Conservation (phyloP, 179 eudicot genomes). For the Actinidia arguta region DNA sequence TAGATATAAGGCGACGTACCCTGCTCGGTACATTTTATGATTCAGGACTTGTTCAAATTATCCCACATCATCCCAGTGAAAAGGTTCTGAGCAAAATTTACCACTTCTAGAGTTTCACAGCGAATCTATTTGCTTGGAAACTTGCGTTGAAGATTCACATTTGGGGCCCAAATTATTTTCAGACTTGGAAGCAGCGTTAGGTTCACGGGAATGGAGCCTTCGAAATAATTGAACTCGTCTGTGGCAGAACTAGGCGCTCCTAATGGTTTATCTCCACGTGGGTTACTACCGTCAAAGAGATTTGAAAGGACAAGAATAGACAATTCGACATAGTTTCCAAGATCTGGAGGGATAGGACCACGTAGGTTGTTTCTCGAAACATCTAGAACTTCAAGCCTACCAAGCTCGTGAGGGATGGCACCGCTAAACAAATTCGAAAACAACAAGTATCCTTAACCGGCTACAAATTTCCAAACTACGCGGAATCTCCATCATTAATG, state of each 20-base stretch:
- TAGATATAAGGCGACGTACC: too few species aligned
- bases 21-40: too few species aligned
- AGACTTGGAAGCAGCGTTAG: conserved; percentile 34
- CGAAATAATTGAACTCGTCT: conserved; percentile 29
- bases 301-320: conserved; percentile 59
- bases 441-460: conserved; percentile 51
- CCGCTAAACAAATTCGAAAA: conserved; percentile 59
- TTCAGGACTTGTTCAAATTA: too few species aligned
- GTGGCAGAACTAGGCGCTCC: background rate
- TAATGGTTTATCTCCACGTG: background rate
- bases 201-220: conserved; percentile 34
- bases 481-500: conserved; percentile 55
- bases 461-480: conserved; percentile 49
- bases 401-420: conserved; percentile 53
- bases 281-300: conserved; percentile 25
- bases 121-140: conserved; percentile 34
- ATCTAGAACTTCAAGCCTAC: conserved; percentile 61
- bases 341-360: conserved; percentile 55
- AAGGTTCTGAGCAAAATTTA: conserved; percentile 35
- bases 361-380: conserved; percentile 57
- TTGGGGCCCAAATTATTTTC: conserved; percentile 43
- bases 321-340: conserved; percentile 49
- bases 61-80: too few species aligned
- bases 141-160: conserved; percentile 24
- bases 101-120: conserved; percentile 33